Percentiles rank a stretch among this genome's conserved stretches.
phyloP scores from a whole-genome alignment of 805 yeast genomes.

The Zygoascus ofunaensis region DNA sequence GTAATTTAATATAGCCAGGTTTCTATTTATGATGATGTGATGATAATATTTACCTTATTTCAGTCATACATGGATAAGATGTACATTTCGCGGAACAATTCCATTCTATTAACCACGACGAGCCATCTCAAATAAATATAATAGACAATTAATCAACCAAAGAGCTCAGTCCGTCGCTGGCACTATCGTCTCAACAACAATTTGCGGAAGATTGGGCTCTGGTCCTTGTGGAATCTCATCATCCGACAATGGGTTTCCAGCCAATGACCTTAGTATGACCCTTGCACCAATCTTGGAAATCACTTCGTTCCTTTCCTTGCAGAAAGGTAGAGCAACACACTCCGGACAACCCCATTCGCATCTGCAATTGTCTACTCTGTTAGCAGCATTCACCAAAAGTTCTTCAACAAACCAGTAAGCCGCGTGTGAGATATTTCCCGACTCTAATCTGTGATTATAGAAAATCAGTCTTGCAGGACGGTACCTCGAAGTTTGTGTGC shows the following conservation, averaged over 20 bases:
- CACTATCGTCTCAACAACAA: slow-evolving; percentile 1
- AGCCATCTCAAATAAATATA: too few relatives aligned
- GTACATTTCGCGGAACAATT: too few relatives aligned
- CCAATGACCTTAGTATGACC: slow-evolving; percentile 52
- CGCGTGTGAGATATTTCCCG: slow-evolving; percentile 70
- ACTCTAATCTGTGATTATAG: slow-evolving; percentile 81
- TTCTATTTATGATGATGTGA: not conserved
- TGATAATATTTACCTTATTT: not conserved
- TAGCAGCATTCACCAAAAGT: slow-evolving; percentile 46
- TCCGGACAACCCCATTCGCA: slow-evolving; percentile 63
- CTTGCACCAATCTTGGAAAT: slow-evolving; percentile 80
- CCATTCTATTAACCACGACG: too few relatives aligned
- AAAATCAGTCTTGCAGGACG: slow-evolving; percentile 85
- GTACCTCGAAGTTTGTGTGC: slow-evolving; percentile 55
- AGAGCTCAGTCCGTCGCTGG: not conserved
- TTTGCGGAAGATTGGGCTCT: slow-evolving; percentile 22
- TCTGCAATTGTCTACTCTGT: slow-evolving; percentile 52
- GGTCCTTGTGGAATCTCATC: slow-evolving; percentile 33
- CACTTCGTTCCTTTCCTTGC: slow-evolving; percentile 75
- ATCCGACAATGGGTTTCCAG: slow-evolving; percentile 45
- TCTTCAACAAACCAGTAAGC: slow-evolving; percentile 72
- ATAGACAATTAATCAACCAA: too few relatives aligned
- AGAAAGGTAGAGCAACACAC: slow-evolving; percentile 76
- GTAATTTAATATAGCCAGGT: not conserved
- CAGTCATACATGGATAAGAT: too few relatives aligned